Evolutionary conservation across 176 grass and related monocot genomes (phyloP), one percentile per base, ranked within the genome.

Genomic region (Sorghum bicolor): DNA sequence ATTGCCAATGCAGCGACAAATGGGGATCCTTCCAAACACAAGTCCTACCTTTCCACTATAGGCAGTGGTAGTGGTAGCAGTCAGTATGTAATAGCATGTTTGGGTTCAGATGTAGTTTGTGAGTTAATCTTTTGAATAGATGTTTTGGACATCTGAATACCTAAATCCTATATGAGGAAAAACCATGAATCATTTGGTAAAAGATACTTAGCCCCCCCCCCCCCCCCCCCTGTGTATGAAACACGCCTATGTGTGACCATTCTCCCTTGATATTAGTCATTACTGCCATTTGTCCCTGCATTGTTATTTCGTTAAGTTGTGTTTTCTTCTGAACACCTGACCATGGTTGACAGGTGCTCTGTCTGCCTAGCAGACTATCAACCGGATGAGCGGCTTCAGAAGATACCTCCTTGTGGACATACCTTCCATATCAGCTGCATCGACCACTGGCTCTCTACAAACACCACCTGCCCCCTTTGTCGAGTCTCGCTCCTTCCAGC

Each of bases 371-470:
- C 93, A 75, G 96, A 99, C 62, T 99, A 99, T 65, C 83, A 94
- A 82, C 75, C 93, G 0, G 89, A 99, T 28, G 96, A 99, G 76
- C 79, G 78, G 89, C 96, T 98, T n/a, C 93, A 98, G 69, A 87
- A 83, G 45, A 95, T 98, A 82, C 96, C 93, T 29, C 91, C 85
- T 1, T 98, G 96, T 17, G 96, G 96, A 2, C 93, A 98, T 82
- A 98, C 93, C 64, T 98, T 99, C 82, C 96, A 99, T 67, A 87
- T 99, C 5, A 90, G 86, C 76, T 99, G 93, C 83, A 99, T 99
- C 3, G 93, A 99, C 31, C 89, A 92, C 47, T 96, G 96, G 96
- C 91, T 96, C 66, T 92, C 93, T 40, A 92, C 62, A 84, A 90
- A 99, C 80, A 93, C 93, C 13, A 99, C 93, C 1, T 96, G 96